Evolutionary conservation across 2,329 filamentous ascomycete genomes (phyloP).

Genomic region (Neurospora sp.): DNA sequence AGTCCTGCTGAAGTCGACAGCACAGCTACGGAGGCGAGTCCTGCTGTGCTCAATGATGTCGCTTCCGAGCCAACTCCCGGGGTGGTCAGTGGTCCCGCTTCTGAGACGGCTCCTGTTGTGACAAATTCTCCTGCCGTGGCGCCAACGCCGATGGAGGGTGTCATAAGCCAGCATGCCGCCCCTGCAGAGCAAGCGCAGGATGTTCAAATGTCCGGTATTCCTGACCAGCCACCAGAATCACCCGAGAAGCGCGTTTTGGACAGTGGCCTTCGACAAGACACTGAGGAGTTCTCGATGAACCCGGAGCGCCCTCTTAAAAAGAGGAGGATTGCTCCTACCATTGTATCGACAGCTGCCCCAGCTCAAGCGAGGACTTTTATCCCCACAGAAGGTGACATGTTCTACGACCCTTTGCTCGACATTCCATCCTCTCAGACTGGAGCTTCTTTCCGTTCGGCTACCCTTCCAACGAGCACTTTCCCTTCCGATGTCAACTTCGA

Average conservation of each 20-base stretch:
- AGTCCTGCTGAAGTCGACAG: neutral
- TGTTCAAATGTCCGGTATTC: neutral
- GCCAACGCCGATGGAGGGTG: neutral
- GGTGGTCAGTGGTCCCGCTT: neutral
- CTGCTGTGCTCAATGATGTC: neutral
- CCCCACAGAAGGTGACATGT: conserved; percentile 9
- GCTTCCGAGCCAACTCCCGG: neutral
- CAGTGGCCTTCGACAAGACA: neutral
- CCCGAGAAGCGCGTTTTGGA: neutral
- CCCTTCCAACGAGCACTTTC: neutral
- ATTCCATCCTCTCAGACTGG: neutral
- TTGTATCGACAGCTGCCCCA: conserved; percentile 9
- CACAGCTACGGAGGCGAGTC: neutral
- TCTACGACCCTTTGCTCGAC: neutral
- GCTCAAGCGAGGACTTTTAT: conserved; percentile 2
- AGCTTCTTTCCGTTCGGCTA: neutral
- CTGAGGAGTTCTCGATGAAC: neutral
- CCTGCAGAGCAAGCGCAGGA: neutral
- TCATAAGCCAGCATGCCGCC: neutral
- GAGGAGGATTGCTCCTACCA: conserved; percentile 19
- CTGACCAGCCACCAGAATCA: neutral
- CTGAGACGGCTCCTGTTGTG: neutral
- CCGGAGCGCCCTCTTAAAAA: conserved; percentile 19
- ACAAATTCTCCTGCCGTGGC: neutral
- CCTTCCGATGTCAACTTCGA: neutral